Conservation (phyloP, 371 early-diverging fungal species). For the Apophysomyces trapeziformis region DNA sequence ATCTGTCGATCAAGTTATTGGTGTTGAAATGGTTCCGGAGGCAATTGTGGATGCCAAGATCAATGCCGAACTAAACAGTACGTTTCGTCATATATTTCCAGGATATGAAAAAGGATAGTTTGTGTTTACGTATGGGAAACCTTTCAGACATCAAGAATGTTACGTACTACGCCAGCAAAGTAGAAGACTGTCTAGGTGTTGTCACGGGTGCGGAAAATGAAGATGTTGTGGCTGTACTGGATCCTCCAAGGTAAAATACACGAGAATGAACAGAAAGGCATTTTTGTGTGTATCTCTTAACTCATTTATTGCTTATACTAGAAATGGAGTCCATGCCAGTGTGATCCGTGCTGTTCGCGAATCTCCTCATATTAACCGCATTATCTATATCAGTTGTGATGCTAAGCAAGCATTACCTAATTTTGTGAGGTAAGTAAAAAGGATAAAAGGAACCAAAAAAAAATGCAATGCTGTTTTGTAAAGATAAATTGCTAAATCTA, state of each 20-base stretch:
- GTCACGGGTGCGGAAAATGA: slow-evolving; percentile 40
- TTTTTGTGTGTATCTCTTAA: too few species aligned
- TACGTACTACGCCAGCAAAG: slow-evolving; percentile 62
- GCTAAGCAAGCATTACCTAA: slow-evolving; percentile 66
- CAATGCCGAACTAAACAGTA: slow-evolving; percentile 74
- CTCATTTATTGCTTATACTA: background rate
- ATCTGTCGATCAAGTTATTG: slow-evolving; percentile 71
- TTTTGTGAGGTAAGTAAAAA: slow-evolving; percentile 64
- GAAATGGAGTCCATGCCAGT: slow-evolving; percentile 61
- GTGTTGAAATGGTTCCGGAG: slow-evolving; percentile 73
- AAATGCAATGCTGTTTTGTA: too few species aligned
- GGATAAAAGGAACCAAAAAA: background rate
- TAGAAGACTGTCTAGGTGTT: slow-evolving; percentile 66
- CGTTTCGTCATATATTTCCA: slow-evolving; percentile 9
- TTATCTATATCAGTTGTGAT: slow-evolving; percentile 82
- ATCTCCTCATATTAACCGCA: slow-evolving; percentile 56
- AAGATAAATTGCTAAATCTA: background rate
- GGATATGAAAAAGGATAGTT: slow-evolving; percentile 5
- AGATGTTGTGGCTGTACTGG: slow-evolving; percentile 68
- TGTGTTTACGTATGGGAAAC: slow-evolving; percentile 10
- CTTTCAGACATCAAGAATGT: slow-evolving; percentile 54
- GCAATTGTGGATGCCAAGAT: slow-evolving; percentile 79
- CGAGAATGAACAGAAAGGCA: background rate
- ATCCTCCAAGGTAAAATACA: slow-evolving; percentile 74
- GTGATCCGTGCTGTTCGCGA: slow-evolving; percentile 72